A percentile compares a stretch with the other conserved stretches of the same genome.
These are phyloP conservation scores for Dactylonectria estremocensis DNA, from an alignment of 2,329 filamentous ascomycete species.

Conservation along the genomic window DNA sequence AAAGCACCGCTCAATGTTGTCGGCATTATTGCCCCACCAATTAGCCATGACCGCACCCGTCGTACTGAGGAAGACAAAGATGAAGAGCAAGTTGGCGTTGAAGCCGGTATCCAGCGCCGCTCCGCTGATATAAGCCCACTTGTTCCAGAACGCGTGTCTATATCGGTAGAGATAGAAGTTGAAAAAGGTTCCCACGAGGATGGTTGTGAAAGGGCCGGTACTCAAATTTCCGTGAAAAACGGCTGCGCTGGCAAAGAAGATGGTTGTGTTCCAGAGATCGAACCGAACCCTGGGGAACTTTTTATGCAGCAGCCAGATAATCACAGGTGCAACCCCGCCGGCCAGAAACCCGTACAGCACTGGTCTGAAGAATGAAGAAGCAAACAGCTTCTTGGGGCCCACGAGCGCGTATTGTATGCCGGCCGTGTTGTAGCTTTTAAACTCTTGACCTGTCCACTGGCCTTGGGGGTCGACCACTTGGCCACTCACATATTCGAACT, in stretches of 20 bases:
- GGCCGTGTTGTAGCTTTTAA: conserved; percentile 67
- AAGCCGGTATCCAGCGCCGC: conserved; percentile 75
- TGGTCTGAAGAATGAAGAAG: conserved; percentile 61
- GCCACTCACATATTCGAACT: conserved; percentile 69
- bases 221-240: conserved; percentile 74
- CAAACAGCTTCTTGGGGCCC: conserved; percentile 61
- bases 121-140: conserved; percentile 74
- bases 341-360: conserved; percentile 69
- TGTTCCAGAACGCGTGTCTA: conserved; percentile 70
- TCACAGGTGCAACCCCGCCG: conserved; percentile 61
- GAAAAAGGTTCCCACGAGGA: conserved; percentile 72
- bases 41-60: conserved; percentile 70
- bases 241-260: conserved; percentile 71
- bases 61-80: conserved; percentile 73
- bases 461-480: conserved; percentile 66
- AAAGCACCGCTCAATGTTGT: conserved; percentile 72
- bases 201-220: conserved; percentile 68
- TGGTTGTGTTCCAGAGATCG: conserved; percentile 73
- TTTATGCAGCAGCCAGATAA: conserved; percentile 67
- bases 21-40: conserved; percentile 74
- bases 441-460: conserved; percentile 73
- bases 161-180: conserved; percentile 73
- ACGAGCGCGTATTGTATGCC: conserved; percentile 74
- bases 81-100: conserved; percentile 73
- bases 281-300: conserved; percentile 68